phyloP scores from a whole-genome alignment of 306 rosid genomes.

The Neltuma alba region DNA sequence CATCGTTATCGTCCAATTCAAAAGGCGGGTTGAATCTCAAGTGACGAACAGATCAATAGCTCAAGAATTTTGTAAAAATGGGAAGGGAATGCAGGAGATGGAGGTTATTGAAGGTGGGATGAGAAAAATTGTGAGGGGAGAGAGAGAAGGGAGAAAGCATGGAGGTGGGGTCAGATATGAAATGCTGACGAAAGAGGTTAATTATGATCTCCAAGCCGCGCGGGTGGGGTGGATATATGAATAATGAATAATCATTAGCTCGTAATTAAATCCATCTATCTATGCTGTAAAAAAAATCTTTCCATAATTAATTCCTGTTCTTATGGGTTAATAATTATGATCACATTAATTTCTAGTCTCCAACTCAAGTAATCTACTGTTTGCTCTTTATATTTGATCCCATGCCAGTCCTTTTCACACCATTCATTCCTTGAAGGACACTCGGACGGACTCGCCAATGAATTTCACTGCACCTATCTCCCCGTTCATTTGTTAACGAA shows the following conservation, averaged over 20 bases:
- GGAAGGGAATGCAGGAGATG: not conserved
- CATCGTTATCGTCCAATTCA: not conserved
- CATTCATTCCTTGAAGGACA: not conserved
- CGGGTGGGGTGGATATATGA: conserved; percentile 15
- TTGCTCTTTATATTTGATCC: not conserved
- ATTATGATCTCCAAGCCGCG: conserved; percentile 26
- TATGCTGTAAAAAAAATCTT: conserved; percentile 22
- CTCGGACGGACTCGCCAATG: not conserved
- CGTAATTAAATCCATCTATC: conserved; percentile 8
- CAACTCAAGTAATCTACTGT: not conserved
- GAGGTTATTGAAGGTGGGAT: not conserved
- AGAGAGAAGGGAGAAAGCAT: conserved; percentile 18
- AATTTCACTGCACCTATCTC: not conserved
- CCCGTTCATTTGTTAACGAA: not conserved
- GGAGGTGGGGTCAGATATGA: conserved; percentile 41
- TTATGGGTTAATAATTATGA: conserved; percentile 7
- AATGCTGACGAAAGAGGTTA: conserved; percentile 40
- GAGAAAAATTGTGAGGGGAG: not conserved
- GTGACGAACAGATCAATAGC: not conserved
- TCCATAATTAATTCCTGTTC: conserved; percentile 18
- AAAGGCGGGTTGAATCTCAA: not conserved
- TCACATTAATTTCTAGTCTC: not conserved
- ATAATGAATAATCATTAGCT: conserved; percentile 21
- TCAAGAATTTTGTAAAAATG: conserved; percentile 25
- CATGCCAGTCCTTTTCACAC: not conserved